Conservation (phyloP, 2,329 filamentous ascomycete species). For the Colletotrichum graminicola region DNA sequence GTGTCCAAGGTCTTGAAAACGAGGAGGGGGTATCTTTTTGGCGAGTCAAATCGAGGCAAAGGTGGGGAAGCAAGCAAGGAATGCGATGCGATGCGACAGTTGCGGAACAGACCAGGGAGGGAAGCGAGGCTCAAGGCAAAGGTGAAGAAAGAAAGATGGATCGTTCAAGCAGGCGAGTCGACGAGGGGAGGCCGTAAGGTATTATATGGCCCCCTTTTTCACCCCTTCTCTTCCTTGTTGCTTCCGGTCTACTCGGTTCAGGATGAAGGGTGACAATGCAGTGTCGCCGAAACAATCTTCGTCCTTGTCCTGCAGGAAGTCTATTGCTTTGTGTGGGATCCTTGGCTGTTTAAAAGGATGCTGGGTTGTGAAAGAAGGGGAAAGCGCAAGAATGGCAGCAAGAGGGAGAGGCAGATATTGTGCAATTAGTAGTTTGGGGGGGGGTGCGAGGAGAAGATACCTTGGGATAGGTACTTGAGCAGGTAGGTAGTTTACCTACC, state of each 20-base stretch:
- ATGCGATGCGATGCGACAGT: constrained; percentile 41
- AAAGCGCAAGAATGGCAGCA: constrained; percentile 1
- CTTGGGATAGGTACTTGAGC: background rate
- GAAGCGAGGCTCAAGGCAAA: constrained; percentile 24
- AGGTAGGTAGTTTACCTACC: too few relatives aligned
- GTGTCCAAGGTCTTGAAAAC: constrained; percentile 31
- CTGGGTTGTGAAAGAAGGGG: background rate
- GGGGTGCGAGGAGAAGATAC: background rate
- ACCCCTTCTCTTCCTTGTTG: background rate
- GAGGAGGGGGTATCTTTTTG: constrained; percentile 43
- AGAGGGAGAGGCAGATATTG: constrained; percentile 21
- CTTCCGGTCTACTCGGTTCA: background rate
- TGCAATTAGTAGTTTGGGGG: constrained; percentile 2
- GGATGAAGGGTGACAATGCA: constrained; percentile 18
- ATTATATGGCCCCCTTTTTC: constrained; percentile 22
- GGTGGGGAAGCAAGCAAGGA: constrained; percentile 42
- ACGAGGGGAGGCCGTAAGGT: constrained; percentile 15
- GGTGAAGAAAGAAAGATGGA: constrained; percentile 19
- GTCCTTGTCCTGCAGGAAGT: constrained; percentile 29
- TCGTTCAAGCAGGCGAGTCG: constrained; percentile 10
- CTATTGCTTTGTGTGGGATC: constrained; percentile 4
- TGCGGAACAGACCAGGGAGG: constrained; percentile 40
- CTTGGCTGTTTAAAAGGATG: background rate
- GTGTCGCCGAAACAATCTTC: constrained; percentile 16
- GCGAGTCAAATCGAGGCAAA: constrained; percentile 39